Conservation (phyloP, 192 early-diverging fungal genomes). For the Umbelopsis ramanniana region DNA sequence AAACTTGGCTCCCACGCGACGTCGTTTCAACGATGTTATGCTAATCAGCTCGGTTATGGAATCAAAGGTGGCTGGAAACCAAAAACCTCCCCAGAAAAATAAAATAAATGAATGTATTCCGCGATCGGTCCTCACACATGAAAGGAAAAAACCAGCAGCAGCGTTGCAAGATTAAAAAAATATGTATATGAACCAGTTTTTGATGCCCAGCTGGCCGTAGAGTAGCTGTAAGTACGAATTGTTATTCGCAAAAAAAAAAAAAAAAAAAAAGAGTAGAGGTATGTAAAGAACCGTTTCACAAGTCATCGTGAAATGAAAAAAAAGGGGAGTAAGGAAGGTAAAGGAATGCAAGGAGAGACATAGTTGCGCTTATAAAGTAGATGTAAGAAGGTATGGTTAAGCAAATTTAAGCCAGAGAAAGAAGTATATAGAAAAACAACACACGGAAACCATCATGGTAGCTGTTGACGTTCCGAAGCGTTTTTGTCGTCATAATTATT, state of each 20-base stretch:
- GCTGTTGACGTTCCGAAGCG: constrained; percentile 3
- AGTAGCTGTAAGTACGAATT: too few species aligned
- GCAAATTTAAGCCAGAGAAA: background rate
- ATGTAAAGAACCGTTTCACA: background rate
- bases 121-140: too few species aligned
- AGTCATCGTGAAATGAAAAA: background rate
- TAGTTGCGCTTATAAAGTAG: background rate
- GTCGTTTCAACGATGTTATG: background rate
- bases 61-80: background rate
- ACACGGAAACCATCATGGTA: background rate
- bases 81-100: too few species aligned
- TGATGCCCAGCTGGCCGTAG: too few species aligned
- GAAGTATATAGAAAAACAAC: background rate
- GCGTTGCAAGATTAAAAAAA: too few species aligned
- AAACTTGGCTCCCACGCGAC: background rate
- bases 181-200: too few species aligned
- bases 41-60: background rate
- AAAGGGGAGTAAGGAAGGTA: background rate
- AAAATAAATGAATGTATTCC: too few species aligned
- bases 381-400: background rate
- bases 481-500: constrained; percentile 1
- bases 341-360: constrained; percentile 13
- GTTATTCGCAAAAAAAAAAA: too few species aligned
- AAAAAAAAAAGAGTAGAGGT: too few species aligned
- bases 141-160: too few species aligned